Evolutionary conservation across 169 alveolate species (phyloP).

Genomic region (Eimeria brunetti): DNA sequence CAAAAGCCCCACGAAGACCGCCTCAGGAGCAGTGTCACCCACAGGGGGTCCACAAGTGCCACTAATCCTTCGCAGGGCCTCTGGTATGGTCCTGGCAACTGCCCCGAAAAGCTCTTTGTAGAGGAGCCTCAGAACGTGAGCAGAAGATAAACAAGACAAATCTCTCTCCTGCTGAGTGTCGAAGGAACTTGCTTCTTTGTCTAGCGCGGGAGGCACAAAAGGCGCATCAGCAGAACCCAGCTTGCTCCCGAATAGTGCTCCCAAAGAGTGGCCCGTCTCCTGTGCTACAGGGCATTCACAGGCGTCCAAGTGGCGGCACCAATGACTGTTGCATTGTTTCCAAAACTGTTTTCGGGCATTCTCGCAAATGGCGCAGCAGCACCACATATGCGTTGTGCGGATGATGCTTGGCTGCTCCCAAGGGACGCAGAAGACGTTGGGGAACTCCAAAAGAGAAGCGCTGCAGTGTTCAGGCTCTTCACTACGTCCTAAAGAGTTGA

Average conservation of each 20-base stretch:
- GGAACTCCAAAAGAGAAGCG: background rate
- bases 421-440: slow-evolving; percentile 42
- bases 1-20: slow-evolving; percentile 58
- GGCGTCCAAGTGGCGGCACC: background rate
- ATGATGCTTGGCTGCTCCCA: slow-evolving; percentile 60
- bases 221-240: background rate
- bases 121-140: background rate
- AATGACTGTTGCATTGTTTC: background rate
- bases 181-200: too few relatives aligned
- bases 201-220: background rate
- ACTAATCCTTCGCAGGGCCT: slow-evolving; percentile 12
- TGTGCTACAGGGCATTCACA: background rate
- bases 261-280: background rate
- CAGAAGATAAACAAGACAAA: background rate
- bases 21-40: background rate
- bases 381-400: slow-evolving; percentile 59
- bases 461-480: background rate
- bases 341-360: background rate
- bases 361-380: background rate
- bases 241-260: background rate
- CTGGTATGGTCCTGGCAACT: slow-evolving; percentile 39
- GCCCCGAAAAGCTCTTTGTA: slow-evolving; percentile 28
- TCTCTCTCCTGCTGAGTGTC: background rate
- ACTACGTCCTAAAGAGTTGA: background rate
- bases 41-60: background rate